Conservation (phyloP, 2,329 filamentous ascomycete species). For the Pseudocercospora crystallina region DNA sequence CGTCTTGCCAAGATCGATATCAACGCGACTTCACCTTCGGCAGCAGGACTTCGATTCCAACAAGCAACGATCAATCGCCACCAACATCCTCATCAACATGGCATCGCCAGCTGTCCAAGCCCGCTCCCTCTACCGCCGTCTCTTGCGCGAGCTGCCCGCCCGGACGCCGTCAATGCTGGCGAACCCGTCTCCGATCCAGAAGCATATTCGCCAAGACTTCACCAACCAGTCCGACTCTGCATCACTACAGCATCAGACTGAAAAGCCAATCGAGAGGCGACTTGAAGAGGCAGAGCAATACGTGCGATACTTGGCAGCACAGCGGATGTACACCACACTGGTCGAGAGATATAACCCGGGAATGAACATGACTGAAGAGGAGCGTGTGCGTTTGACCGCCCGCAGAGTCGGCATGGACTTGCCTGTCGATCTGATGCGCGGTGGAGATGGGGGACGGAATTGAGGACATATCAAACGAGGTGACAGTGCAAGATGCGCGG, state of each 20-base stretch:
- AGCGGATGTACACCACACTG: conserved; percentile 76
- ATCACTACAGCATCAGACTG: conserved; percentile 40
- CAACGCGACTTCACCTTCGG: neutral
- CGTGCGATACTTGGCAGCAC: conserved; percentile 76
- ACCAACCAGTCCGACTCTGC: conserved; percentile 21
- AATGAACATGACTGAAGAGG: conserved; percentile 80
- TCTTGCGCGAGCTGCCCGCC: conserved; percentile 85
- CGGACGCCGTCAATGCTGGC: conserved; percentile 55
- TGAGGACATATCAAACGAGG: no score
- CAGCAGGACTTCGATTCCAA: neutral
- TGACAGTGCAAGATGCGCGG: no score
- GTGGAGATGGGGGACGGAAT: neutral
- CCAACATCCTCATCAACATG: neutral
- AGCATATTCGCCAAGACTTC: conserved; percentile 66
- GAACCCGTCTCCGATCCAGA: conserved; percentile 67
- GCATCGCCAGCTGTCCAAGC: conserved; percentile 42
- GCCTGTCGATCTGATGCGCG: conserved; percentile 56
- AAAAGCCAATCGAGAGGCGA: conserved; percentile 33
- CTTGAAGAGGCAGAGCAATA: conserved; percentile 70
- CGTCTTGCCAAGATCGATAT: neutral
- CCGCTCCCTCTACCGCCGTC: conserved; percentile 79
- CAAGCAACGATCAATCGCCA: neutral
- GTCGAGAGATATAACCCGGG: conserved; percentile 93
- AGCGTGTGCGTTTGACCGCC: conserved; percentile 79
- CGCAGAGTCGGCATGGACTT: conserved; percentile 87